Evolutionary conservation across 2,329 filamentous ascomycete genomes (phyloP).

Genomic region (Fusarium acutatum): DNA sequence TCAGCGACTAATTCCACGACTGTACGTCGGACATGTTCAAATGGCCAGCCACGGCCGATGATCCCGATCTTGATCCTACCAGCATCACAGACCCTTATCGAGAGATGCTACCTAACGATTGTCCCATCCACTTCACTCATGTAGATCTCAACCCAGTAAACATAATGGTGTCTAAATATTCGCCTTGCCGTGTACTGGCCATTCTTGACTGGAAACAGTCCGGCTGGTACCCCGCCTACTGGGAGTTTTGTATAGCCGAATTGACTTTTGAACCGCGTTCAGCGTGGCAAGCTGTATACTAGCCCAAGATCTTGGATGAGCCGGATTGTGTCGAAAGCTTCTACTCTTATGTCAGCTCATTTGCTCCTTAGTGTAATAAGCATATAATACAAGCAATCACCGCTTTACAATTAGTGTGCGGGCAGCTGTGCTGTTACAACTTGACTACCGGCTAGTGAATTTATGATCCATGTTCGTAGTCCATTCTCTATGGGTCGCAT

Average conservation of each 20-base stretch:
- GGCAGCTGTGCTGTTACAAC: neutral
- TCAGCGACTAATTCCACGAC: constrained; percentile 11
- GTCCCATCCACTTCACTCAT: constrained; percentile 15
- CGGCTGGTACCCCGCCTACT: neutral
- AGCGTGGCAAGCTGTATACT: neutral
- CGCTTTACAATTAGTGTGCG: neutral
- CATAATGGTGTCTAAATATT: constrained; percentile 11
- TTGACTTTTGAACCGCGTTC: neutral
- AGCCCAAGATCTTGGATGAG: neutral
- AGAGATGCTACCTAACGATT: neutral
- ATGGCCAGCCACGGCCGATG: neutral
- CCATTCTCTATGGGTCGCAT: neutral
- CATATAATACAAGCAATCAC: no score
- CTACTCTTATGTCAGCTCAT: neutral
- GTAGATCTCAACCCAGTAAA: constrained; percentile 24
- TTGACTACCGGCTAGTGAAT: neutral
- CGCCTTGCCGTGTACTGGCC: neutral
- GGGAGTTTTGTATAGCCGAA: neutral
- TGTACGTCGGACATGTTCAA: constrained; percentile 15
- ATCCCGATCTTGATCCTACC: neutral
- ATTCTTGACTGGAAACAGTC: neutral
- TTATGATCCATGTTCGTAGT: neutral
- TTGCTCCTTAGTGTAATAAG: neutral
- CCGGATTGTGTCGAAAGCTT: neutral
- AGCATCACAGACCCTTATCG: constrained; percentile 6